Evolutionary conservation across 768 basidiomycete species (phyloP), one percentile per base, ranked within the genome.

Genomic region (Phaeotremella skinneri): DNA sequence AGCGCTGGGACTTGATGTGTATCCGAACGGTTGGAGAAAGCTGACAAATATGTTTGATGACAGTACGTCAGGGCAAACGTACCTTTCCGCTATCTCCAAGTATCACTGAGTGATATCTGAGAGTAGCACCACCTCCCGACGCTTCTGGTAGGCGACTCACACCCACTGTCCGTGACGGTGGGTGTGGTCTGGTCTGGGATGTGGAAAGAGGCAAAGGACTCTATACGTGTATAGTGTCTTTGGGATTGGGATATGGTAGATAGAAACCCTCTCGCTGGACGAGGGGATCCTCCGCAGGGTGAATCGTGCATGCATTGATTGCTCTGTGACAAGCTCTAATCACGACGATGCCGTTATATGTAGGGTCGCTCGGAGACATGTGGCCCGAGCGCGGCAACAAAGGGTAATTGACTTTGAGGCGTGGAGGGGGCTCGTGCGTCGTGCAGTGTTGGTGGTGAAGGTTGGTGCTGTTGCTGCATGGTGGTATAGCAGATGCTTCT

Each of bases 121-220:
- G 7, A 9, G 13, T 21, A 21, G 43, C 43, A 45, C 7, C 13
- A 7, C 6, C 21, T 21, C 43, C n/a, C 37, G n/a, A 39, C 9
- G 37, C 21, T 45, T 45, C 43, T 45, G 9, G 43, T 45, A 78
- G 76, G 25, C 85, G 85, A 17, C 49, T 55, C 29, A 37, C 2
- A n/a, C n/a, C n/a, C n/a, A n/a, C n/a, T n/a, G n/a, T n/a, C n/a
- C n/a, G n/a, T n/a, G n/a, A n/a, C n/a, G n/a, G n/a, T n/a, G n/a
- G n/a, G n/a, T n/a, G n/a, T n/a, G n/a, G n/a, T n/a, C n/a, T n/a
- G n/a, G n/a, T 21, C 20, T 25, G n/a, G 27, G 17, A 16, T 39
- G n/a, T n/a, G n/a, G n/a, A 39, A n/a, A 39, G 9, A 39, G 37
- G 37, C 11, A 39, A n/a, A 9, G 37, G 37, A 9, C 11, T 39